Conservation (phyloP, 345 rosid genomes). For the Theobroma cacao region DNA sequence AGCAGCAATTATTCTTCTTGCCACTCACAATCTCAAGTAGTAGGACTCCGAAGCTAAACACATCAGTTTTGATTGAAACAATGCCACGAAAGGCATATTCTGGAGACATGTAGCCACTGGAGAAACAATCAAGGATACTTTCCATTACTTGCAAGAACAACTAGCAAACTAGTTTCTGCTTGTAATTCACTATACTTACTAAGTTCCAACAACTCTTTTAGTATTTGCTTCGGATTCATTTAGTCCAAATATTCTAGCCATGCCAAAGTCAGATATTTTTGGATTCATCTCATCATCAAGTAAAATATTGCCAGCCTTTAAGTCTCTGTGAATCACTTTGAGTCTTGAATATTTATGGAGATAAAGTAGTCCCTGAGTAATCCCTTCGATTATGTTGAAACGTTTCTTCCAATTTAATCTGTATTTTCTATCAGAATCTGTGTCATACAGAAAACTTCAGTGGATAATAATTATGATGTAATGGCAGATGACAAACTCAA, state of each 20-base stretch:
- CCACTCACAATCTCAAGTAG: slow-evolving; percentile 30
- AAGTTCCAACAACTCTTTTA: slow-evolving; percentile 6
- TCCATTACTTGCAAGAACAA: neutral
- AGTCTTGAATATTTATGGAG: slow-evolving; percentile 10
- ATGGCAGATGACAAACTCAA: neutral
- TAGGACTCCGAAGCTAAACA: slow-evolving; percentile 34
- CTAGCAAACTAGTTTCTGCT: neutral
- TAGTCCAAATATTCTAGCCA: slow-evolving; percentile 3
- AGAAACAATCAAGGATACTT: neutral
- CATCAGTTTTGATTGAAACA: slow-evolving; percentile 35
- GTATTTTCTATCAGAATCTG: neutral
- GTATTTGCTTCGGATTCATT: slow-evolving; percentile 10
- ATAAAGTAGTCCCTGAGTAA: neutral
- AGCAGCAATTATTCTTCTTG: neutral
- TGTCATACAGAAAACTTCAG: neutral
- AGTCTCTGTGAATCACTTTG: slow-evolving; percentile 4
- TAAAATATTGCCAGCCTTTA: slow-evolving; percentile 11
- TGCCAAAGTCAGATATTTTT: slow-evolving; percentile 15
- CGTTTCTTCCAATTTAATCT: slow-evolving; percentile 7
- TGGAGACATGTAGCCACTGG: slow-evolving; percentile 31
- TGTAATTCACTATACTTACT: neutral
- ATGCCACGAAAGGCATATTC: slow-evolving; percentile 25
- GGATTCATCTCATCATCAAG: slow-evolving; percentile 3
- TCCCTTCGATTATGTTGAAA: slow-evolving; percentile 3
- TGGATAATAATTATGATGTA: neutral